Evolutionary conservation across 495 filamentous ascomycete species (phyloP).

Genomic region (Xylona heveae): DNA sequence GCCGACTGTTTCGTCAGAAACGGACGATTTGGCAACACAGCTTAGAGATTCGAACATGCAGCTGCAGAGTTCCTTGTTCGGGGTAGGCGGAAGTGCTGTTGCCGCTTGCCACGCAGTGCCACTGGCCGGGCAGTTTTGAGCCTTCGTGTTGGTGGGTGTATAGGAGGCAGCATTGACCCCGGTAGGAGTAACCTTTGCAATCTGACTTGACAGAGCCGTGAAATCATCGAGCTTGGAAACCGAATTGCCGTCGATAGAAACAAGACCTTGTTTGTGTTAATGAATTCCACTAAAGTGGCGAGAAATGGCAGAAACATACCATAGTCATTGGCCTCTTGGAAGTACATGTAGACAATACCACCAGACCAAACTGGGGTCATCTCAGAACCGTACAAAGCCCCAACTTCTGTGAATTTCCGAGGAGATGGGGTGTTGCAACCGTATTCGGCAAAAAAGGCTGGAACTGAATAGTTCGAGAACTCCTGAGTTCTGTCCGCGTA

Average conservation of each 20-base stretch:
- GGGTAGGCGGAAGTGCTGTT: slow-evolving; percentile 53
- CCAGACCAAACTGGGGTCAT: slow-evolving; percentile 82
- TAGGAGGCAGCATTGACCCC: slow-evolving; percentile 44
- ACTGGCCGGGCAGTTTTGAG: slow-evolving; percentile 47
- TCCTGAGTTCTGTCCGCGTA: slow-evolving; percentile 62
- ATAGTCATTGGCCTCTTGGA: slow-evolving; percentile 77
- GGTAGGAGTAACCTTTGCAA: slow-evolving; percentile 45
- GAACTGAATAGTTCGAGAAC: slow-evolving; percentile 72
- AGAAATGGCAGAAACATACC: slow-evolving; percentile 25
- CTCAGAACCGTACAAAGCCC: slow-evolving; percentile 50
- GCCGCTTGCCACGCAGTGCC: slow-evolving; percentile 46
- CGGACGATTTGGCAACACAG: slow-evolving; percentile 37
- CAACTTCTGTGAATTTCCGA: slow-evolving; percentile 73
- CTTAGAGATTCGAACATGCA: slow-evolving; percentile 58
- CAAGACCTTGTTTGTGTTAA: slow-evolving; percentile 28
- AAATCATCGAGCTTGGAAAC: slow-evolving; percentile 53
- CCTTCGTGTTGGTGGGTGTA: slow-evolving; percentile 54
- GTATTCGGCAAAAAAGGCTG: slow-evolving; percentile 95
- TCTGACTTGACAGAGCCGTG: slow-evolving; percentile 44
- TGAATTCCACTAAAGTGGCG: not conserved
- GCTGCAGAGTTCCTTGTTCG: slow-evolving; percentile 48
- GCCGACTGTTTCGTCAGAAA: slow-evolving; percentile 30
- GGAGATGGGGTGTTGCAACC: slow-evolving; percentile 68
- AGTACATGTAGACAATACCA: slow-evolving; percentile 96
- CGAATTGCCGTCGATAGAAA: slow-evolving; percentile 32